Evolutionary conservation across 257 asterid species (phyloP), one percentile per base, ranked within the genome.

Genomic region (Ehretia macrophylla): DNA sequence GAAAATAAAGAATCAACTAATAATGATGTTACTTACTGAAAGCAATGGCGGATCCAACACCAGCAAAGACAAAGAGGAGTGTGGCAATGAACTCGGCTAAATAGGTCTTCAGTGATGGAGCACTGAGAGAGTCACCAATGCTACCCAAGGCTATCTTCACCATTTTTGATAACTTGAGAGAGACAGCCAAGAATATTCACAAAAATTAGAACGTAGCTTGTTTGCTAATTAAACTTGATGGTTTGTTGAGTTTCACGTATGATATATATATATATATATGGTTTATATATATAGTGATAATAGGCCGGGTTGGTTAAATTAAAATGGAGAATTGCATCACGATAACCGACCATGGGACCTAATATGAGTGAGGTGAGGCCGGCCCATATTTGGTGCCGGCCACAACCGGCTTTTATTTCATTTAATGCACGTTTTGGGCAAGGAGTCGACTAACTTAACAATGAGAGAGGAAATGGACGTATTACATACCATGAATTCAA

Each of bases 41-140:
- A 48, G 95, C 88, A 12, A 85, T 83, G 49, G 91, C 91, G 9
- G 91, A 85, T 56, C 95, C 95, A 73, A 85, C 91, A n/a, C 95
- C 95, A n/a, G 91, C 95, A 45, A 85, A 83, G 56, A 85, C 86
- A 39, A 85, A 83, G 53, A 83, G 85, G 45, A 85, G 82, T 14
- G 86, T 85, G 62, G 95, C 91, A 60, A 85, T 81, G 53, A 85
- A 83, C 68, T 85, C 95, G 18, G 95, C 68, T n/a, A 81, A 51
- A 46, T 85, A 83, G 0, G 81, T 54, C 78, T 83, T 81, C 17
- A 83, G 35, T 4, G 92, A 75, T 0, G 72, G 68, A 6, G 60
- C 72, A 19, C 84, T 77, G 3, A 81, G 75, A 8, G 92, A 81
- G 75, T 86, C 95, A 37, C 95, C 88, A 65, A 79, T 22, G 74